Percentiles rank a stretch among this genome's conserved stretches.
Conservation (phyloP, 2,329 filamentous ascomycete species). For the Ceratocystis harringtonii region DNA sequence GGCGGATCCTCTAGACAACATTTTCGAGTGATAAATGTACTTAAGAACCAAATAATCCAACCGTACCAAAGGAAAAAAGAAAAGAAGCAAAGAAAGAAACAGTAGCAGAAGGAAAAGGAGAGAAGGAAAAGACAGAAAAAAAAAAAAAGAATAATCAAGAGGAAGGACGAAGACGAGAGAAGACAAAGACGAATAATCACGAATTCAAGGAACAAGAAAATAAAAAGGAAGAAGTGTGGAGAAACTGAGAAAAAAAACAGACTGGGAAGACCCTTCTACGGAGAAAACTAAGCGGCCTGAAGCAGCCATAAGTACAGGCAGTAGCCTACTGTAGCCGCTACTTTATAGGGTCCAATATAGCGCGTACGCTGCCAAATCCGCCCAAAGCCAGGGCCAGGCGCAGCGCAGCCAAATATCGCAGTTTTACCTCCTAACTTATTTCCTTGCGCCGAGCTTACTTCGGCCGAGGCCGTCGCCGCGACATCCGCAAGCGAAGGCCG, state of each 20-base stretch:
- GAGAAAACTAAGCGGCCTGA: neutral
- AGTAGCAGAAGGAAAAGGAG: slow-evolving; percentile 1
- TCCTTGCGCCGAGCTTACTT: slow-evolving; percentile 17
- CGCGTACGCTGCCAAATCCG: neutral
- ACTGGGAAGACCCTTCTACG: neutral
- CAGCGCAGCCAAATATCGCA: slow-evolving; percentile 12
- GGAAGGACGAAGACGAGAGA: slow-evolving; percentile 17
- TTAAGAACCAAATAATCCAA: slow-evolving; percentile 10
- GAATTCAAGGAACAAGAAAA: slow-evolving; percentile 2
- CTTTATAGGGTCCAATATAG: neutral
- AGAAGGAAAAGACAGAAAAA: slow-evolving; percentile 4
- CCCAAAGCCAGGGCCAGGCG: neutral
- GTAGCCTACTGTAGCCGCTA: neutral
- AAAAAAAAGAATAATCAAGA: slow-evolving; percentile 9
- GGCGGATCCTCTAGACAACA: slow-evolving; percentile 44
- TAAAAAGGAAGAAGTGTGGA: slow-evolving; percentile 4
- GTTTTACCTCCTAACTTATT: slow-evolving; percentile 3
- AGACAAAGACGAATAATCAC: slow-evolving; percentile 8
- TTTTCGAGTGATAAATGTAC: slow-evolving; percentile 24
- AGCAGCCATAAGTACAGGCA: neutral
- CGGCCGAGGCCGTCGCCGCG: slow-evolving; percentile 14
- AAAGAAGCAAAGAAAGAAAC: slow-evolving; percentile 17
- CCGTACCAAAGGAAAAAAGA: slow-evolving; percentile 8
- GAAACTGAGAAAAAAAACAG: slow-evolving; percentile 7
- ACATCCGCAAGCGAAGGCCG: neutral